Evolutionary conservation across 352 stramenopile species (phyloP).

Genomic region (Pythium brachiatum): DNA sequence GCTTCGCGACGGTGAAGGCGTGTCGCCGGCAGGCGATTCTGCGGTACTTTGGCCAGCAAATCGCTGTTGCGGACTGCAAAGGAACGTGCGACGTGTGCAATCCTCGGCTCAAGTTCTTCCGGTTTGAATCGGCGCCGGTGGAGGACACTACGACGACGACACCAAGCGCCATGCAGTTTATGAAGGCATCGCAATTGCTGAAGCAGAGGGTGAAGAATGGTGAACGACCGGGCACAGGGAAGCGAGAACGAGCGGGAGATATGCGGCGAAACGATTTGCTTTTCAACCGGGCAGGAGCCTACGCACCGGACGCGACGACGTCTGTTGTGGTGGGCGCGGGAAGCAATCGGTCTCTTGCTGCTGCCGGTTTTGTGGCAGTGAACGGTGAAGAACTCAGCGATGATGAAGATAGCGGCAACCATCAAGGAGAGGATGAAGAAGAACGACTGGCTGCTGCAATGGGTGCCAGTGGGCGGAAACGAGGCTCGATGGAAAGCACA

Average conservation of each 20-base stretch:
- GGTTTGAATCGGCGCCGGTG: constrained; percentile 26
- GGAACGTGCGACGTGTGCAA: constrained; percentile 61
- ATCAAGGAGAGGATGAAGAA: not conserved
- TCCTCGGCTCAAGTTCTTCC: constrained; percentile 49
- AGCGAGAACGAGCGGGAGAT: constrained; percentile 33
- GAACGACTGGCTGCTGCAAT: not conserved
- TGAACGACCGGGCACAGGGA: constrained; percentile 16
- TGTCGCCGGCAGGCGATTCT: constrained; percentile 55
- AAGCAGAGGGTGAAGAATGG: constrained; percentile 8
- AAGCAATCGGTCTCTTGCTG: constrained; percentile 30
- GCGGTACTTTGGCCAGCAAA: constrained; percentile 53
- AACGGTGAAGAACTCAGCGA: constrained; percentile 43
- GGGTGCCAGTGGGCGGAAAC: constrained; percentile 10
- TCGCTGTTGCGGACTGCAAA: constrained; percentile 41
- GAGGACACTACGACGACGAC: not conserved
- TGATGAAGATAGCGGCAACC: constrained; percentile 25
- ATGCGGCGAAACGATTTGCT: constrained; percentile 41
- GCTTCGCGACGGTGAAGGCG: constrained; percentile 43
- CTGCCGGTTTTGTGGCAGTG: constrained; percentile 52
- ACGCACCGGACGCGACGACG: constrained; percentile 44
- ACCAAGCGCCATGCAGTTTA: constrained; percentile 6
- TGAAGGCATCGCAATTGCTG: constrained; percentile 16
- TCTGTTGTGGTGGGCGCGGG: constrained; percentile 40
- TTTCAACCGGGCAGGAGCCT: constrained; percentile 41
- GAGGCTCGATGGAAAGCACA: constrained; percentile 31